Conservation (phyloP, 176 grass and related monocot genomes). For the Avena sativa region DNA sequence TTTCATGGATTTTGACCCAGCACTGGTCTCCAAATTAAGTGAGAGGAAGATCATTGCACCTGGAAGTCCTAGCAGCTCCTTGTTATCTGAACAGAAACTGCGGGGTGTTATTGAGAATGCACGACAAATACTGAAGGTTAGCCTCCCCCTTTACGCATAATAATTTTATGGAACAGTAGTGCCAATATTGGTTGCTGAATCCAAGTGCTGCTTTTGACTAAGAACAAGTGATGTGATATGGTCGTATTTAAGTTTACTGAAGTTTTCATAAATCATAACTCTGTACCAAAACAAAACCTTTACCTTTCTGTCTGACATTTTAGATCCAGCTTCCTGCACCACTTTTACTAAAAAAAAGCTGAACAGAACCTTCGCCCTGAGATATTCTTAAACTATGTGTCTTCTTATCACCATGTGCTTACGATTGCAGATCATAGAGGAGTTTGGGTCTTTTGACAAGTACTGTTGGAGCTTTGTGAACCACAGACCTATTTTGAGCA, state of each 20-base stretch:
- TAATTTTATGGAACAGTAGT: not conserved
- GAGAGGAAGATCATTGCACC: conserved; percentile 81
- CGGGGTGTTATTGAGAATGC: conserved; percentile 87
- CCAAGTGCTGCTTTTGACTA: conserved; percentile 12
- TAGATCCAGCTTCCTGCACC: not conserved
- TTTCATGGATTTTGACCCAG: conserved; percentile 96
- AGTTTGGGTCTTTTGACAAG: conserved; percentile 91
- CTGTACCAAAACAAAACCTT: not conserved
- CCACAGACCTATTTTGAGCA: conserved; percentile 77
- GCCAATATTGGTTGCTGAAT: not conserved
- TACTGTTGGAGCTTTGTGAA: conserved; percentile 96
- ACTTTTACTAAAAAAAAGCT: conserved; percentile 1
- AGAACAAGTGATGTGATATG: conserved; percentile 3
- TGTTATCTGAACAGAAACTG: conserved; percentile 89
- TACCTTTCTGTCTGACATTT: not conserved
- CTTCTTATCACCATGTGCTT: conserved; percentile 6
- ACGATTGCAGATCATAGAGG: conserved; percentile 60
- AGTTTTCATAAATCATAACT: not conserved
- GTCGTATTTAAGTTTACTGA: not conserved
- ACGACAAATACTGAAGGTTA: conserved; percentile 85
- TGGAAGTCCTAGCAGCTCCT: conserved; percentile 70
- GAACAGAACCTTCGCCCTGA: not conserved
- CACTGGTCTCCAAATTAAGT: conserved; percentile 78
- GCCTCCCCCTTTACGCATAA: not conserved
- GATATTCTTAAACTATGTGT: not conserved